Evolutionary conservation across 176 grass and related monocot species (phyloP), one percentile per base, ranked within the genome.

Genomic region (Oryza meyeriana): DNA sequence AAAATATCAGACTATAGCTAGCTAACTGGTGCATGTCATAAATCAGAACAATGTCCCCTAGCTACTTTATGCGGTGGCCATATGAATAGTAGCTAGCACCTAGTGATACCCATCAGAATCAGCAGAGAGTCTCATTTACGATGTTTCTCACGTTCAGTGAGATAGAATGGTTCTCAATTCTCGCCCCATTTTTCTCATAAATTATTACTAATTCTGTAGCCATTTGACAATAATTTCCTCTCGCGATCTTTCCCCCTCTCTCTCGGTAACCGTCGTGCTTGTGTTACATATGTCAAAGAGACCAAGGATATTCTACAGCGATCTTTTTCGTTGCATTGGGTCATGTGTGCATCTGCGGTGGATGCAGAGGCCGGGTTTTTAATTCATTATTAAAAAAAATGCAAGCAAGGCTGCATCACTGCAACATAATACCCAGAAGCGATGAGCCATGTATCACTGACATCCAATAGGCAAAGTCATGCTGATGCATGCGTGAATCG

Each of bases 381-480:
- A n/a, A n/a, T n/a, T n/a, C n/a, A n/a, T n/a, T n/a, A n/a, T n/a
- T n/a, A n/a, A n/a, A n/a, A n/a, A n/a, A n/a, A n/a, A n/a, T n/a
- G 67, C 64, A 82, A 5, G 47, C 52, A 58, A 52, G 17, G 48
- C 66, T 77, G 72, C 40, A 83, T 77, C 79, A 77, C 79, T 83
- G 79, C 68, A 83, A 58, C 85, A 71, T 71, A 87, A 83, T 25
- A 71, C 73, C 72, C 85, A 71, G 85, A 82, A 77, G 79, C 35
- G 65, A 87, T 31, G 64, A 59, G 13, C 75, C 48, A 22, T 52
- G 48, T 31, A 14, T 32, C 67, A 41, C 85, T 78, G 84, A 34
- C 87, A 81, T 40, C 50, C 30, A 70, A 70, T 27, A 61, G 27
- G 31, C 50, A 85, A 84, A 85, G 71, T 18, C 40, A 76, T 76